These are phyloP conservation scores for Amaranthus tricolor DNA, from an alignment of 179 eudicot species.

Conservation along the genomic window DNA sequence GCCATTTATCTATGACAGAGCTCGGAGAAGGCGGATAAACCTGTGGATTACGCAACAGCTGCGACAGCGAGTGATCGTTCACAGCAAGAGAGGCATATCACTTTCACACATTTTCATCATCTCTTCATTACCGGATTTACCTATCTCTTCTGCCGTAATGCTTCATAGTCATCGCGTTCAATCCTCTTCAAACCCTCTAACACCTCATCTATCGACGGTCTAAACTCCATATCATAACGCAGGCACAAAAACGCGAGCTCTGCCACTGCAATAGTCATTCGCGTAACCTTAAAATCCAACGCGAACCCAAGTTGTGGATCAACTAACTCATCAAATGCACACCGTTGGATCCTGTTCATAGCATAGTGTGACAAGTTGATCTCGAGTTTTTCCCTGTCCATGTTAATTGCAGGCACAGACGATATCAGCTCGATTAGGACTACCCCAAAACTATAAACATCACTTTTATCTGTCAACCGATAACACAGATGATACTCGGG, in stretches of 20 bases:
- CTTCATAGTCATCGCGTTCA: conserved; percentile 13
- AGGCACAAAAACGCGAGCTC: conserved; percentile 12
- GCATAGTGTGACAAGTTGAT: conserved; percentile 12
- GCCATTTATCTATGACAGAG: conserved; percentile 4
- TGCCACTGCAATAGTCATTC: conserved; percentile 12
- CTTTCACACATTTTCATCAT: background rate
- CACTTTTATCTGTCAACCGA: conserved; percentile 12
- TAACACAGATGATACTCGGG: conserved; percentile 12
- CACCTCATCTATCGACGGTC: conserved; percentile 10
- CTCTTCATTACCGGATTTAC: background rate
- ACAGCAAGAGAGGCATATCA: background rate
- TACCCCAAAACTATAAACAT: conserved; percentile 14
- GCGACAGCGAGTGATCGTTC: background rate
- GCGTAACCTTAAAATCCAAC: conserved; percentile 1
- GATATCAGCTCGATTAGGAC: conserved; percentile 13
- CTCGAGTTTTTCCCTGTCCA: conserved; percentile 5
- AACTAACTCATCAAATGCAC: conserved; percentile 14
- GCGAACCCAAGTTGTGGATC: conserved; percentile 12
- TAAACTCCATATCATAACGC: background rate
- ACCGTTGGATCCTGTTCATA: background rate
- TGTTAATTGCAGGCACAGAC: conserved; percentile 13
- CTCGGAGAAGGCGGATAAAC: background rate
- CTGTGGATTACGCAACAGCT: background rate
- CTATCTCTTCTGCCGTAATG: conserved; percentile 8
- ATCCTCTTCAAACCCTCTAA: conserved; percentile 4